Evolutionary conservation across 176 grass and related monocot genomes (phyloP).

Genomic region (Chloris gayana): DNA sequence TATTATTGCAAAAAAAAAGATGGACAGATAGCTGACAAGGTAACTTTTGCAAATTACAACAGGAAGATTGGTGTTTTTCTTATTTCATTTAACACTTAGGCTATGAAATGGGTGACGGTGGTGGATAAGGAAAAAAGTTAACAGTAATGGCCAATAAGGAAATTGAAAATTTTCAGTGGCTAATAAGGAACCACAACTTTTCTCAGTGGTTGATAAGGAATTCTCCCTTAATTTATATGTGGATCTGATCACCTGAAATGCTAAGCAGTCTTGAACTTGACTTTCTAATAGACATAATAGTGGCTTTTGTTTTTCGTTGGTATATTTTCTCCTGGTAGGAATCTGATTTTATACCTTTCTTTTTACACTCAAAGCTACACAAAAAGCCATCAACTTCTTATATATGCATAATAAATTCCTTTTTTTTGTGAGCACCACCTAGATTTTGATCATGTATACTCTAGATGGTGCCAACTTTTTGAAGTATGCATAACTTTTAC

Average conservation of each 20-base stretch:
- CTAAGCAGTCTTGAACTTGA: slow-evolving; percentile 3
- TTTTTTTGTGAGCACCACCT: background rate
- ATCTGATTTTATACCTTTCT: background rate
- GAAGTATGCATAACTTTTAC: background rate
- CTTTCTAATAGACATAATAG: background rate
- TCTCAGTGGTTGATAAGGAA: too few species aligned
- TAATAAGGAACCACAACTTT: too few species aligned
- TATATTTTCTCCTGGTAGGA: background rate
- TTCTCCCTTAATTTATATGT: background rate
- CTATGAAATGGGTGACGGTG: too few species aligned
- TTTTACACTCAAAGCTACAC: background rate
- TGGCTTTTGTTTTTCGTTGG: background rate
- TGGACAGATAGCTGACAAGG: too few species aligned
- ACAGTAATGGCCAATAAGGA: too few species aligned
- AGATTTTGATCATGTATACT: background rate
- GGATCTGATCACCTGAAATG: background rate
- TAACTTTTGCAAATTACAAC: too few species aligned
- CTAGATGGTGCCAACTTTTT: background rate
- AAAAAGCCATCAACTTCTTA: background rate
- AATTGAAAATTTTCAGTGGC: too few species aligned
- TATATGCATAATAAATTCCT: background rate
- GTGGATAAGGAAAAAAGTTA: too few species aligned
- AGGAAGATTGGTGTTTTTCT: too few species aligned
- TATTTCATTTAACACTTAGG: too few species aligned
- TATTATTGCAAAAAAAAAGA: too few species aligned